Conservation (phyloP, 257 asterid genomes). For the Solanum pinnatisectum region DNA sequence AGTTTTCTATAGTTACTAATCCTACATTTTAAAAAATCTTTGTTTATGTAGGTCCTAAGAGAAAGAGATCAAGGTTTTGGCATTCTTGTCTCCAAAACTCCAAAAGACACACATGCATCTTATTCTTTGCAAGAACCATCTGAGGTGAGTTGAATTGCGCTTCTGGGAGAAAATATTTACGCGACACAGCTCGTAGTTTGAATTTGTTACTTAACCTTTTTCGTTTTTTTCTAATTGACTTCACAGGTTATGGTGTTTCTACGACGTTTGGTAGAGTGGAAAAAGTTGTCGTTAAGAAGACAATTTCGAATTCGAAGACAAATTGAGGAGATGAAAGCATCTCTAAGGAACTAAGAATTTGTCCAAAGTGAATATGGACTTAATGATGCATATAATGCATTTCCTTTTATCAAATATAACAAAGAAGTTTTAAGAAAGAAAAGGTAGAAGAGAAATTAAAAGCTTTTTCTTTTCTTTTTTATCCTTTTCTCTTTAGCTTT, state of each 20-base stretch:
- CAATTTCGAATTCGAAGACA: constrained; percentile 36
- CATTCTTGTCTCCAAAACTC: constrained; percentile 73
- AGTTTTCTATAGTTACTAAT: neutral
- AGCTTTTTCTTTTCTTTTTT: neutral
- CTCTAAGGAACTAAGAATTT: constrained; percentile 20
- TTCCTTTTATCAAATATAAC: constrained; percentile 5
- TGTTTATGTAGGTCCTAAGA: constrained; percentile 40
- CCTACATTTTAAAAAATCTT: neutral
- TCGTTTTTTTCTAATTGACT: neutral
- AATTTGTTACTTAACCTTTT: neutral
- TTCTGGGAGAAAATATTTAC: neutral
- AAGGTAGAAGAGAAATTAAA: neutral
- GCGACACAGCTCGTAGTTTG: neutral
- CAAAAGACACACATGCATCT: constrained; percentile 76
- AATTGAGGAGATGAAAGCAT: constrained; percentile 35
- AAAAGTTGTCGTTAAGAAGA: constrained; percentile 27
- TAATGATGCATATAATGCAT: constrained; percentile 12
- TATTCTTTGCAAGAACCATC: constrained; percentile 85
- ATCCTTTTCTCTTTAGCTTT: constrained; percentile 7
- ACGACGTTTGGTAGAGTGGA: constrained; percentile 66
- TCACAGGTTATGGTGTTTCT: constrained; percentile 68
- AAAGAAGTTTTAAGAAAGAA: constrained; percentile 2
- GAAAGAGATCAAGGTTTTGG: constrained; percentile 87
- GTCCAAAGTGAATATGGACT: neutral
- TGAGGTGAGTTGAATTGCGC: constrained; percentile 37